These are phyloP conservation scores for Suillus luteus DNA, from an alignment of 768 basidiomycete genomes.

Conservation along the genomic window DNA sequence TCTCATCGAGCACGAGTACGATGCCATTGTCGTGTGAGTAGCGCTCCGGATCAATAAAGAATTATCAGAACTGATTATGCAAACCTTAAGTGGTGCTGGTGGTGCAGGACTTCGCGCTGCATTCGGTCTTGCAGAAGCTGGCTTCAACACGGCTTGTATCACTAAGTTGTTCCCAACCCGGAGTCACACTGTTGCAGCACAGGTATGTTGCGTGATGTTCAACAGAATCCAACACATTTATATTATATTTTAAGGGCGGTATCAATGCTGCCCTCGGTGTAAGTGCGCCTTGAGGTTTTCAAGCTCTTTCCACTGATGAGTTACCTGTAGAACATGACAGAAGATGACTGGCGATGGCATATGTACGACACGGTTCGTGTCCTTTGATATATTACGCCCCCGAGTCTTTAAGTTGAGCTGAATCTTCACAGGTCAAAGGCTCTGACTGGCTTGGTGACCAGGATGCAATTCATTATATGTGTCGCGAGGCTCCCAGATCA, in stretches of 20 bases:
- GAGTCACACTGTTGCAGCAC: conserved; percentile 98
- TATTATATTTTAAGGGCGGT: conserved; percentile 64
- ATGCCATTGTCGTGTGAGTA: conserved; percentile 97
- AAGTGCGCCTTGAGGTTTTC: conserved; percentile 31
- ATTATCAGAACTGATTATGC: conserved; percentile 18
- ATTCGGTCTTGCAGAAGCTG: conserved; percentile 97
- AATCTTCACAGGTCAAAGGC: conserved; percentile 81
- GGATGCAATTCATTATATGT: conserved; percentile 99
- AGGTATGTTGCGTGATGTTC: conserved; percentile 48
- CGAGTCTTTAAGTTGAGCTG: conserved; percentile 14
- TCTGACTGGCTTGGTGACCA: conserved; percentile 99
- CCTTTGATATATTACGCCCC: conserved; percentile 5
- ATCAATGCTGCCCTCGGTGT: conserved; percentile 97
- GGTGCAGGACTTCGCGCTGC: conserved; percentile 98
- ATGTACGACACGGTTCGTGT: conserved; percentile 90
- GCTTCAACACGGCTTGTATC: conserved; percentile 98
- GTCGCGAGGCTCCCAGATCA: conserved; percentile 90
- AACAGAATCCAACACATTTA: not conserved
- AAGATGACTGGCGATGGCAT: conserved; percentile 99
- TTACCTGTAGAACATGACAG: conserved; percentile 85
- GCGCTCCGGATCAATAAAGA: not conserved
- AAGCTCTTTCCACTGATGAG: conserved; percentile 9
- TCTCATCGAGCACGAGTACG: conserved; percentile 97
- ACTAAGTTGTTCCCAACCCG: conserved; percentile 98
- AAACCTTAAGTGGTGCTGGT: conserved; percentile 79